These are phyloP conservation scores for Stephania yunnanensis DNA, from an alignment of 164 flowering plant genomes.

Conservation along the genomic window DNA sequence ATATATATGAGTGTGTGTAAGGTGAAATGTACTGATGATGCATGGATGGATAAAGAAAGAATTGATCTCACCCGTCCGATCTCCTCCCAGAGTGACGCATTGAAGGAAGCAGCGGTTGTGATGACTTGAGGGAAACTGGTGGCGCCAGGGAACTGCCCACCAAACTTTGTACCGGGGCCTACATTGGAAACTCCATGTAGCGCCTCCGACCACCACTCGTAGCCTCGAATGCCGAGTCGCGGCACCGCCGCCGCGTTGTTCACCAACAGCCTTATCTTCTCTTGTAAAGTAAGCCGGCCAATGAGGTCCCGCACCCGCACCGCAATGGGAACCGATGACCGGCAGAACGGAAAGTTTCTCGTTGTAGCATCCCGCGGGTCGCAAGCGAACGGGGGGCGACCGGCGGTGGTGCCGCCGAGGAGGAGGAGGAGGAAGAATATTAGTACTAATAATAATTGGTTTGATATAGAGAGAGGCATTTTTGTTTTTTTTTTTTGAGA, in stretches of 20 bases:
- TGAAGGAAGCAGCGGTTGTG: conserved; percentile 82
- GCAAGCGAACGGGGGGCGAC: conserved; percentile 79
- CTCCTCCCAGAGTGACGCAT: conserved; percentile 67
- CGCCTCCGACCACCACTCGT: conserved; percentile 99
- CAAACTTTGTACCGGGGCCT: conserved; percentile 75
- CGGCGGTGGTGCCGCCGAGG: conserved; percentile 25
- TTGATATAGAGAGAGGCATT: neutral
- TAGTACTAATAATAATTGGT: neutral
- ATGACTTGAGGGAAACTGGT: conserved; percentile 96
- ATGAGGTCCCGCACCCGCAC: conserved; percentile 61
- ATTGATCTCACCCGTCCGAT: conserved; percentile 61
- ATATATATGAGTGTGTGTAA: neutral
- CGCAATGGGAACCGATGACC: conserved; percentile 18
- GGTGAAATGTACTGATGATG: too few species aligned
- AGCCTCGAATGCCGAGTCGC: conserved; percentile 69
- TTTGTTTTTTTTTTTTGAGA: neutral
- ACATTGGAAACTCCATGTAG: conserved; percentile 86
- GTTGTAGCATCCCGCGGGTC: conserved; percentile 33
- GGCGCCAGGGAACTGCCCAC: conserved; percentile 60
- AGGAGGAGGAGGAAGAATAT: conserved; percentile 4
- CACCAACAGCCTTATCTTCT: conserved; percentile 62
- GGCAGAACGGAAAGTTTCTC: conserved; percentile 49
- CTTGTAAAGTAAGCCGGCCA: conserved; percentile 60
- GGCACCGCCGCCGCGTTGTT: conserved; percentile 67
- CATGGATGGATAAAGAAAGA: neutral